Evolutionary conservation across 2,329 filamentous ascomycete species (phyloP), one percentile per base, ranked within the genome.

Genomic region (Madurella fahalii): DNA sequence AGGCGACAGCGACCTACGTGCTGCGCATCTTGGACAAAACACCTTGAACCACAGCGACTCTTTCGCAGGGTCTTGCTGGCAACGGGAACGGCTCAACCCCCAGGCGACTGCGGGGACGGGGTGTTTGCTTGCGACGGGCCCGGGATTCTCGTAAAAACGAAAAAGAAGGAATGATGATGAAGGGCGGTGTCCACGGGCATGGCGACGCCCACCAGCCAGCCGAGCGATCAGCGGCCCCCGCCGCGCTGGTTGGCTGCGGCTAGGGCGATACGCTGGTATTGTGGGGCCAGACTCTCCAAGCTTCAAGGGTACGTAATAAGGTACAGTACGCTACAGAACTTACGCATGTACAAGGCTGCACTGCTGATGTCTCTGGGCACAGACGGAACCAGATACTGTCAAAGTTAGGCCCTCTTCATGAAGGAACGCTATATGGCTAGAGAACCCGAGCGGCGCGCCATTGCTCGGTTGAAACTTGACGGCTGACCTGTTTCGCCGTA

Each of bases 21-120:
- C 59, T 58, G 53, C 52, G 57, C 61, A 64, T 63, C 50, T 60
- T 63, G 61, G 47, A 54, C n/a, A 18, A 39, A 30, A 37, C 40
- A 25, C 13, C 39, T 30, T 34, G 31, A 31, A 42, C 46, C 20
- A 20, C 42, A 37, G 47, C 45, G 42, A 39, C 48, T 49, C 16
- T 20, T 41, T 43, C 25, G 41, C 41, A 43, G 15, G 40, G 17
- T 40, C 25, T 25, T 37, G 40, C 42, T 46, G 40, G 18, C 40
- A 32, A 20, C 20, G 25, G 20, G 46, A 25, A 20, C 7, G 13
- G 3, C 47, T 41, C 42, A 30, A 37, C 46, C 39, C 34, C 41
- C 40, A 5, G 39, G 32, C 12, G 30, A 48, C 18, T 18, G 41
- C n/a, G 18, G n/a, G 25, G 39, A 48, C 15, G 46, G 40, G 39